These are phyloP conservation scores for Trifolium fragiferum DNA, from an alignment of 306 rosid genomes.

Conservation along the genomic window DNA sequence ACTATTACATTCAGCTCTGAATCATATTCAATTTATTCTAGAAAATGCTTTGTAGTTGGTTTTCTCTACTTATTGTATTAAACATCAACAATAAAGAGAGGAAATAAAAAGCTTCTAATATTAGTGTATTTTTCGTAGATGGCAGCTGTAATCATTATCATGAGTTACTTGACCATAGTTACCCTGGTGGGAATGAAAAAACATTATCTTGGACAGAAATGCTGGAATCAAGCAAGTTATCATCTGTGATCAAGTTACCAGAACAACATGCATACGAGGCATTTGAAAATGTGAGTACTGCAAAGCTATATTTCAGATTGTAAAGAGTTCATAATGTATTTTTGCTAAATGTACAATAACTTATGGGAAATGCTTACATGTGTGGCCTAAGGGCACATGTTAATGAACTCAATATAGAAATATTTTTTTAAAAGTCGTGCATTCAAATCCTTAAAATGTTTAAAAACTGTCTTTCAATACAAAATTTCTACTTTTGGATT, in stretches of 20 bases:
- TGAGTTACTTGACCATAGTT: slow-evolving; percentile 47
- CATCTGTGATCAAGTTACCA: slow-evolving; percentile 43
- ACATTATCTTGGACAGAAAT: slow-evolving; percentile 61
- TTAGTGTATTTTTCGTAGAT: slow-evolving; percentile 44
- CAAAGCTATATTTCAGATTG: slow-evolving; percentile 32
- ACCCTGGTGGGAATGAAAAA: slow-evolving; percentile 52
- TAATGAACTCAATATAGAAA: too few relatives aligned
- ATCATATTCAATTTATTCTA: slow-evolving; percentile 23
- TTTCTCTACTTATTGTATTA: slow-evolving; percentile 20
- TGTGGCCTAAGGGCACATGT: too few relatives aligned
- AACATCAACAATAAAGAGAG: slow-evolving; percentile 24
- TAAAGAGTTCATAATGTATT: slow-evolving; percentile 12
- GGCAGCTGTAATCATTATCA: slow-evolving; percentile 44
- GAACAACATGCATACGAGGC: slow-evolving; percentile 45
- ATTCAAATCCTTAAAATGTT: too few relatives aligned
- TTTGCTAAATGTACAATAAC: slow-evolving; percentile 23
- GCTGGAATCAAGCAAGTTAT: slow-evolving; percentile 50
- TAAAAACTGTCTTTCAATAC: background rate
- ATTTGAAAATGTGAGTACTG: slow-evolving; percentile 64
- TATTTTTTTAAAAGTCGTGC: too few relatives aligned
- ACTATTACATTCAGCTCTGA: slow-evolving; percentile 30
- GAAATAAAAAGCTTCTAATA: slow-evolving; percentile 41
- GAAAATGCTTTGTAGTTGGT: slow-evolving; percentile 13
- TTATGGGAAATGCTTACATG: too few relatives aligned
- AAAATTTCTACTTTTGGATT: background rate